These are phyloP conservation scores for Lipomyces oligophaga DNA, from an alignment of 805 yeast species.

Conservation along the genomic window DNA sequence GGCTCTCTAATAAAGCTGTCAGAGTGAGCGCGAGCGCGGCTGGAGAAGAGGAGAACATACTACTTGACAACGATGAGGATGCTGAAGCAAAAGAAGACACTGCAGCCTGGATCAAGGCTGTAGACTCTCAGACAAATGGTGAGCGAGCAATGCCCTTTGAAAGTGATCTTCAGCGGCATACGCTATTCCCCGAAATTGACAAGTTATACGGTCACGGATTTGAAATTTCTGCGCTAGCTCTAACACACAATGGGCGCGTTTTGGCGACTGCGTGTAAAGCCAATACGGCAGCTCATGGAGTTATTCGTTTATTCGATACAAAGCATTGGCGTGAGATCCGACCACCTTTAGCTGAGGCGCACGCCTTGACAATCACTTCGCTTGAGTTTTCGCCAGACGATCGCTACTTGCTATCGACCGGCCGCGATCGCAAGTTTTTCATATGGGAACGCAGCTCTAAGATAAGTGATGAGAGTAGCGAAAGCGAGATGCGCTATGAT, in stretches of 20 bases:
- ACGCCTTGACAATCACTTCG: conserved; percentile 80
- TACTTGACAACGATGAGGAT: conserved; percentile 37
- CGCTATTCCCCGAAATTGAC: conserved; percentile 93
- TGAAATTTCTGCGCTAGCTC: conserved; percentile 77
- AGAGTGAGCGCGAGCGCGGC: not conserved
- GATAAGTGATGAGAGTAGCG: conserved; percentile 8
- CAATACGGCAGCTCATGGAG: conserved; percentile 79
- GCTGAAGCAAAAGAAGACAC: conserved; percentile 83
- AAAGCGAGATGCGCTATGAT: conserved; percentile 41
- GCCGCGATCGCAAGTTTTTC: conserved; percentile 84
- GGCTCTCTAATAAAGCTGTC: conserved; percentile 36
- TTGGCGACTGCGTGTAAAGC: conserved; percentile 92
- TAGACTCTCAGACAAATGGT: too few relatives aligned
- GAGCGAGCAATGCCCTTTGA: too few relatives aligned
- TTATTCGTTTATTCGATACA: conserved; percentile 68
- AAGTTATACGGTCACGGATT: conserved; percentile 97
- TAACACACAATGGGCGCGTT: conserved; percentile 56
- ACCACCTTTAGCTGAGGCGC: conserved; percentile 54
- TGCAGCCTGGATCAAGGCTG: conserved; percentile 31
- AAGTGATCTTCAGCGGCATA: conserved; percentile 84
- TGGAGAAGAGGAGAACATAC: conserved; percentile 19
- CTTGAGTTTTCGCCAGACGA: conserved; percentile 65
- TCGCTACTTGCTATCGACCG: conserved; percentile 61
- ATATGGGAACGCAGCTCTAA: conserved; percentile 53
- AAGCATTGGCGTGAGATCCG: conserved; percentile 58